Evolutionary conservation across 2,329 filamentous ascomycete genomes (phyloP), one percentile per base, ranked within the genome.

Genomic region (Aureobasidium uvarum): DNA sequence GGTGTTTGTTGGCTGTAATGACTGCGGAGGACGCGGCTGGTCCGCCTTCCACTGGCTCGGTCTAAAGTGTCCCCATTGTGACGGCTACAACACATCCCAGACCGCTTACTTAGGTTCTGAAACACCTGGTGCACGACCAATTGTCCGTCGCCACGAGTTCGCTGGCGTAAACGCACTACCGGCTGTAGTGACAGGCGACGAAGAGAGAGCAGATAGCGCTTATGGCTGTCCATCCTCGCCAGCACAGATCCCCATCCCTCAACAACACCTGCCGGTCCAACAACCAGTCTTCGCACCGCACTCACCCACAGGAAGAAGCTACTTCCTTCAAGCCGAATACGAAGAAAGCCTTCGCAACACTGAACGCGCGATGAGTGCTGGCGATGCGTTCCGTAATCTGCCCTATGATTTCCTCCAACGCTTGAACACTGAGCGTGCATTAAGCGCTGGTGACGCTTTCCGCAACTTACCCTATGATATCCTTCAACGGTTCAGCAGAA

Each of bases 31-130:
- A 14, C 93, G 92, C 74, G 93, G 89, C 67, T 89, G 90, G 25
- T 92, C 95, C 25, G 84, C 85, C 36, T 99, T 96, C 74, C 95
- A 99, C 77, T 99, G 95, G 92, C 81, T 98, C 5, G 95, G 95
- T 0, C 81, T 96, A 52, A 96, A 96, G 77, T 99, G 95, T 74
- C 87, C 81, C 55, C 77, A 83, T 71, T 87, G 81, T 71, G 81
- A 82, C 66, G 80, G 80, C 20, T 83, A 82, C 75, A 83, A 83
- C 67, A 83, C 81, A 11, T 81, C 79, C 58, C 80, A 82, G 67
- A 73, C 81, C 62, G 77, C 78, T 0, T 77, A 80, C 0, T 71
- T 81, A 16, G 78, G 77, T 38, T 70, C 71, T 31, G 74, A 75
- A 41, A 74, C 71, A 0, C 56, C 70, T 69, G 38, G 68, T 68